Evolutionary conservation across 2,329 filamentous ascomycete species (phyloP), one percentile per base, ranked within the genome.

Genomic region (Dryadomyces quercus-mongolicae): DNA sequence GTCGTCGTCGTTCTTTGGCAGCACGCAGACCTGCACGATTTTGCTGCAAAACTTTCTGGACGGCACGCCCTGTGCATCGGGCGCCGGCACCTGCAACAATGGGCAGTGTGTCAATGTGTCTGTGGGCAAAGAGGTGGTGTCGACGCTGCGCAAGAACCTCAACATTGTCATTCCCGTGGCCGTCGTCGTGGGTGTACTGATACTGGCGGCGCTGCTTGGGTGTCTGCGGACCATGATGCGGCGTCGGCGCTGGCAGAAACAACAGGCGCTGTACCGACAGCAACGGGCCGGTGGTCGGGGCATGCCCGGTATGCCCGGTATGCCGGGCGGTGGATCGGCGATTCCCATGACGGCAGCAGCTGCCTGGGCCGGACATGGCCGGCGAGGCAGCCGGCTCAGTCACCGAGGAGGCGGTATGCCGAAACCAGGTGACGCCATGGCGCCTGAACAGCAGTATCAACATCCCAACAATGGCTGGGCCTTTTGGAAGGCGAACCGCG

Each of bases 31-130:
- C 12, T 95, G 89, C 68, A 84, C 86, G 57, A 78, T 78, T 21
- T 80, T 94, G 71, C 84, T 88, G 66, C 90, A 96, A 66, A 93
- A 94, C 70, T 97, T 95, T 70, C 74, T 97, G 34, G 93, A 98
- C 65, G 93, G 93, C 18, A 97, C 93, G 1, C 72, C 79, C 1
- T 98, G 93, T 66, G 77, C 82, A 52, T n/a, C 12, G 12, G 86
- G 85, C 18, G 88, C 88, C 54, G 93, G 93, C 7, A 76, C 73
- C 55, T 98, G 93, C 68, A 66, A 68, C 52, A 92, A 91, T 62
- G 93, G 93, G 46, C 71, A 75, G 61, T 98, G 93, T 70, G 68
- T 77, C 62, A 91, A 88, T 57, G 74, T 81, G 40, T 84, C 80
- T 31, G 77, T 87, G 2, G 75, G 76, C 61, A 84, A 82, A 58